Evolutionary conservation across 768 basidiomycete species (phyloP).

Genomic region (Russula emetica): DNA sequence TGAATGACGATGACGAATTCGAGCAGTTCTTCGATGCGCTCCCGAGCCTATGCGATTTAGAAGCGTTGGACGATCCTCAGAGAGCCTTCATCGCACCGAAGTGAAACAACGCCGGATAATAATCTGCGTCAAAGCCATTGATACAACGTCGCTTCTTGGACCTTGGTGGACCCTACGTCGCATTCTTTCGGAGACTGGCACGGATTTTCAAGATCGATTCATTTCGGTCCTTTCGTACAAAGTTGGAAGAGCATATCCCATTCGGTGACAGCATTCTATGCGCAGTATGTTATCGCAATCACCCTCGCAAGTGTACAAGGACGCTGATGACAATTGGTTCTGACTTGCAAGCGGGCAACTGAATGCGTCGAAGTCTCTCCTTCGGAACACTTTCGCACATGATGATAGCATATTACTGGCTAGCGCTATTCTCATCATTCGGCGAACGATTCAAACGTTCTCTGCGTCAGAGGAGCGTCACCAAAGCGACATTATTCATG

Average conservation of each 20-base stretch:
- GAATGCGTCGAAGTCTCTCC: not conserved
- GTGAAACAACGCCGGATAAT: not conserved
- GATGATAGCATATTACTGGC: not conserved
- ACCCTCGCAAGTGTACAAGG: not conserved
- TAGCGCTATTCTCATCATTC: not conserved
- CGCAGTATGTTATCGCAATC: not conserved
- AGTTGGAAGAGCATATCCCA: not conserved
- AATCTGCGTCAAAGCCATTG: constrained; percentile 7
- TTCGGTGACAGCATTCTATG: not conserved
- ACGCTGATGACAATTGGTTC: constrained; percentile 9
- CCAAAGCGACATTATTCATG: not conserved
- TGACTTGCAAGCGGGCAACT: not conserved
- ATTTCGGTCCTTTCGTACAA: constrained; percentile 7
- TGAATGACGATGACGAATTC: constrained; percentile 5
- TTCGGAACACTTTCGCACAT: not conserved
- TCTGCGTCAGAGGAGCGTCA: not conserved
- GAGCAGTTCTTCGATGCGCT: constrained; percentile 11
- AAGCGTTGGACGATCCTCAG: not conserved
- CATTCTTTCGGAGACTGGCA: constrained; percentile 8
- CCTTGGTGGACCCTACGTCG: not conserved
- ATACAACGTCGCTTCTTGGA: not conserved
- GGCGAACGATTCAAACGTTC: not conserved
- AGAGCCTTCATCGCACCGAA: not conserved
- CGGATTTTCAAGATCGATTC: constrained; percentile 6
- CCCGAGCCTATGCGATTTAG: not conserved